Percentiles rank a stretch among this genome's conserved stretches.
These are phyloP conservation scores for Micromonas pusilla DNA, from an alignment of 139 green algal genomes.

Conservation along the genomic window DNA sequence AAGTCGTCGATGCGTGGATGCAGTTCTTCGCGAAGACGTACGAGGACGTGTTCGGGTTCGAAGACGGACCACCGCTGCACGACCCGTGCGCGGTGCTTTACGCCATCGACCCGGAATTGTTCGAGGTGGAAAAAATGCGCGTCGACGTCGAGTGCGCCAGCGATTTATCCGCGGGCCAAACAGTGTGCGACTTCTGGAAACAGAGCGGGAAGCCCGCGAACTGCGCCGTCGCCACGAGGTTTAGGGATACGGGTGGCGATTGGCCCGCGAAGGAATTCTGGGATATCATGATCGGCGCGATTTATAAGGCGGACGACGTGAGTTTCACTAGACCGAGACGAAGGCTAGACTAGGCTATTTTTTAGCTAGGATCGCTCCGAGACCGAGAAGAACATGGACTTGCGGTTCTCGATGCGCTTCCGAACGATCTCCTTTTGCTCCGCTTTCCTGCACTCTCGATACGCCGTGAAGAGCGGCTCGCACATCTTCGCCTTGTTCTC, in stretches of 20 bases:
- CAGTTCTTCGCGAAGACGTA: background rate
- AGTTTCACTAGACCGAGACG: background rate
- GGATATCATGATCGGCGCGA: background rate
- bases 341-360: too few relatives aligned
- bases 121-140: background rate
- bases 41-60: background rate
- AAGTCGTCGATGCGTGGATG: background rate
- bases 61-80: background rate
- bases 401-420: background rate
- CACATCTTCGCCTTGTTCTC: background rate
- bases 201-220: background rate
- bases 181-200: background rate
- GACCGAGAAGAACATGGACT: background rate
- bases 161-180: background rate
- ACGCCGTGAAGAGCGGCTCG: background rate
- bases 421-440: background rate
- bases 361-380: too few relatives aligned
- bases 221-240: background rate
- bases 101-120: background rate
- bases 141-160: background rate
- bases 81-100: background rate
- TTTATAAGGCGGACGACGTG: background rate
- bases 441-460: background rate
- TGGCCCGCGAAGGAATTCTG: background rate
- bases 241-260: too few relatives aligned